Evolutionary conservation across 441 rosid genomes (phyloP), one percentile per base, ranked within the genome.

Genomic region (Codiaeum variegatum): DNA sequence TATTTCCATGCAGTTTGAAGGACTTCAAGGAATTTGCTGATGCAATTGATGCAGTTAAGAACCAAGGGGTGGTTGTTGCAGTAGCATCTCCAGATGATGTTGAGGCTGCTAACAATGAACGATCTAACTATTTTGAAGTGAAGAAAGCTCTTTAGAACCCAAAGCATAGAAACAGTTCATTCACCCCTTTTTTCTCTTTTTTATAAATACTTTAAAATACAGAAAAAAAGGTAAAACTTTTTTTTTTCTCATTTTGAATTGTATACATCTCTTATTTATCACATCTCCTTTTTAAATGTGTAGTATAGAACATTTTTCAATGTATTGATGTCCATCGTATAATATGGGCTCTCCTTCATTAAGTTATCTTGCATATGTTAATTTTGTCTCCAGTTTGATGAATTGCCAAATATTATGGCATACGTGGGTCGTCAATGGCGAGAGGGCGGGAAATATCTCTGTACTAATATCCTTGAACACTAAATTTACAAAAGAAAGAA

Each of bases 11-110:
- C 91, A 94, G 97, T 71, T 72, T 83, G 83, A 88, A 88, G 81
- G 96, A 94, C 87, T 94, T 94, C 83, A 92, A 81, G 85, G 89
- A 88, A 68, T 94, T 94, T 23, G 92, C 88, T 0, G 91, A 85
- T 64, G 91, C 76, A 49, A 77, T 94, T 19, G 97, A 91, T 16
- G 81, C 88, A 0, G 82, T 90, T 32, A 89, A 77, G 70, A 84
- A 85, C 68, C 85, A 83, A 66, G 97, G 97, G 26, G 88, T 94
- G 21, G 77, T 77, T 24, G 98, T 92, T 0, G 96, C 87, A 0
- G 96, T 94, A 73, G 94, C 97, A 34, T 94, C 93, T 40, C 88
- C 83, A 7, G 90, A 90, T 23, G 97, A 92, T 64, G 83, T 91
- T 38, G 96, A 86, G 29, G 85, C 85, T 38, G 94, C 96, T 5